Conservation (phyloP, 306 rosid genomes). For the Leucaena leucocephala region DNA sequence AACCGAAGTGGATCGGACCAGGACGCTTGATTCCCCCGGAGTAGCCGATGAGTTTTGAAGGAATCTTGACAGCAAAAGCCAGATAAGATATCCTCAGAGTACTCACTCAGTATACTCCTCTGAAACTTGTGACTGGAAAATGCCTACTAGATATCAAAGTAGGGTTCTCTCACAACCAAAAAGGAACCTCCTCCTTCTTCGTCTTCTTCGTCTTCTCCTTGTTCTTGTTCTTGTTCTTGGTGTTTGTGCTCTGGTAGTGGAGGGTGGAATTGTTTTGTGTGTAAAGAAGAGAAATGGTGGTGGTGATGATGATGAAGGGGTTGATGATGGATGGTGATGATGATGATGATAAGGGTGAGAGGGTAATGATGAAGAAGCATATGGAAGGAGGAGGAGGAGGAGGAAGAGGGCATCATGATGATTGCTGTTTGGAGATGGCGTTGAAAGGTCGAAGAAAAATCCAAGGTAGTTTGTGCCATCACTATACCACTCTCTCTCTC, state of each 20-base stretch:
- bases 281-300: constrained; percentile 19
- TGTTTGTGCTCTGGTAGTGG: constrained; percentile 1
- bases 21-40: constrained; percentile 94
- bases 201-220: not conserved
- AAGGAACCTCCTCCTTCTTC: not conserved
- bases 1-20: constrained; percentile 87
- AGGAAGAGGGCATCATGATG: constrained; percentile 32
- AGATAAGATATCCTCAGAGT: constrained; percentile 35
- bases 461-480: constrained; percentile 62
- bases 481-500: not conserved
- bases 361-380: constrained; percentile 42
- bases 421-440: constrained; percentile 66
- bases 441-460: constrained; percentile 70
- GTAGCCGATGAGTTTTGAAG: constrained; percentile 33
- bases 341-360: constrained; percentile 20
- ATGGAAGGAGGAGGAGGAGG: constrained; percentile 52
- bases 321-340: constrained; percentile 36
- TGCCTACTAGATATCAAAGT: constrained; percentile 6
- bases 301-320: not conserved
- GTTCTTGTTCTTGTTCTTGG: constrained; percentile 31
- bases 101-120: constrained; percentile 27
- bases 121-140: constrained; percentile 10
- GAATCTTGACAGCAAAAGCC: constrained; percentile 37
- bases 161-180: constrained; percentile 52
- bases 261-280: constrained; percentile 2